Base-by-base conservation (phyloP, 352 stramenopile species). In the Pythium aquatile region DNA sequence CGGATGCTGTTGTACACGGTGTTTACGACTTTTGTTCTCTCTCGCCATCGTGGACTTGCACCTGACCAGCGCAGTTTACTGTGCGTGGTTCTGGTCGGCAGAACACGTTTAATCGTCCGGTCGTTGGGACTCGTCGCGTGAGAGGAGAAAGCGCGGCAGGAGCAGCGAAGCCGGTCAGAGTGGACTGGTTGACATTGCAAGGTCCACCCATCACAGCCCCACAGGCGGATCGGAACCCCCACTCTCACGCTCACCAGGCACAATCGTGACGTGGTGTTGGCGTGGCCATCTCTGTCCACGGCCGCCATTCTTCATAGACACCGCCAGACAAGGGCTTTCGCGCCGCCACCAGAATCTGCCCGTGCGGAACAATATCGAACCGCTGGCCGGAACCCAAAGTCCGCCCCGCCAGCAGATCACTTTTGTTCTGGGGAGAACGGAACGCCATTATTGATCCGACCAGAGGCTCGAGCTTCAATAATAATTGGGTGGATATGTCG, bases 401-500 rank as follows among this genome's bases (percentile, higher is more conserved):
- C 13, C 33, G 33, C 9, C 33, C 33, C 33, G 33, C 33, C 33
- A 39, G 20, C 20, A 24, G 20, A 24, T 24, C 20, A 39, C 8
- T 39, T 39, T 39, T 39, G 33, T 39, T 39, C 33, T 11, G 40
- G 5, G 11, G 6, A 47, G 40, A 47, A 47, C 40, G 20, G 13
- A 47, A 47, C 5, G 8, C 13, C 17, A 20, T 16, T 17, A 24
- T 24, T 24, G 40, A 11, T 47, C 40, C 14, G 40, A 24, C 40
- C 40, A 47, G 20, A 24, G 20, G 20, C 20, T 24, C 40, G 40
- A 47, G 33, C 54, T 40, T 20, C 55, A 44, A 40, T 26, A 5
- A 33, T 26, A 24, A 24, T 24, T 24, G 20, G 20, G 20, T 44
- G 6, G 39, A 14, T 26, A 66, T 68, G 61, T 63, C 64, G 33